Evolutionary conservation across 176 grass and related monocot genomes (phyloP).

Genomic region (Saccharum spontaneum): DNA sequence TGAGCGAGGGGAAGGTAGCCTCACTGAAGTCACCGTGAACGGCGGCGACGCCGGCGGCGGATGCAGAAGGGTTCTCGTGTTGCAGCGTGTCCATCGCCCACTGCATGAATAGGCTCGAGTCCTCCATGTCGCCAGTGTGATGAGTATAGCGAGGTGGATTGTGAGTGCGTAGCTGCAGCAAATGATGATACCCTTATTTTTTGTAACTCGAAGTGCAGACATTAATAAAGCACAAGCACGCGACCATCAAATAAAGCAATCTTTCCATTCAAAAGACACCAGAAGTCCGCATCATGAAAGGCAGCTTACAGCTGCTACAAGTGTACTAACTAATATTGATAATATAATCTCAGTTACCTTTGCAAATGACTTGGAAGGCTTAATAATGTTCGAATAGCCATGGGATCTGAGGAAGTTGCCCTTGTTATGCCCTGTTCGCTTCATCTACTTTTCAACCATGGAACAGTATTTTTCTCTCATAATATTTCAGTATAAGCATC

Average conservation of each 20-base stretch:
- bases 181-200: not conserved
- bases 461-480: too few species aligned
- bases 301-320: not conserved
- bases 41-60: not conserved
- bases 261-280: not conserved
- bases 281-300: not conserved
- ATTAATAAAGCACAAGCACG: not conserved
- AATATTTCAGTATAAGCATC: too few species aligned
- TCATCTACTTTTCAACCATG: too few species aligned
- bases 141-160: not conserved
- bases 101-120: constrained; percentile 31
- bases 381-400: not conserved
- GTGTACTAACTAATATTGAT: not conserved
- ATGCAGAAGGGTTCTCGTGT: not conserved
- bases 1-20: constrained; percentile 37
- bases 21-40: not conserved
- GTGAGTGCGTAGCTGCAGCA: not conserved
- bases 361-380: not conserved
- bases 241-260: not conserved
- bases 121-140: constrained; percentile 11
- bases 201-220: not conserved
- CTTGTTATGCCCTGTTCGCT: too few species aligned
- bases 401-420: not conserved
- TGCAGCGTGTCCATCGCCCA: constrained; percentile 37
- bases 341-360: constrained; percentile 12